Base-by-base conservation (phyloP, 805 yeast genomes). In the Candida tallmaniae region DNA sequence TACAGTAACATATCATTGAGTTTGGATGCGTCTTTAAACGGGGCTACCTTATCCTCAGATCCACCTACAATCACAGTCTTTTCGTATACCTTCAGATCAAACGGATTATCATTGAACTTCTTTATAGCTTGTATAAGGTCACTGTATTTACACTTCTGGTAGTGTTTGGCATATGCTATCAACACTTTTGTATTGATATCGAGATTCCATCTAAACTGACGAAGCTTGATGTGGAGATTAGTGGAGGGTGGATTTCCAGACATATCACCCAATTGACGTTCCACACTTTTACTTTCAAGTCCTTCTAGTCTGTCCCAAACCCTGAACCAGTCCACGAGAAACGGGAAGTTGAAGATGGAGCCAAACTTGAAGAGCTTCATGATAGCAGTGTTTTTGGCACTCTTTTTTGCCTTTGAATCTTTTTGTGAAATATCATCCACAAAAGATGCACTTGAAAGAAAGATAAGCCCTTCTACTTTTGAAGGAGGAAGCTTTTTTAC, bases 121-220 rank as follows among this genome's bases (percentile, higher is more conserved):
- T 54, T 45, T 6, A 65, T 53, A 0, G 74, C 69, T 1, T 43
- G 36, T 1, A 62, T 29, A 45, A 83, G 63, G 29, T 78, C 82
- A 6, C 59, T 48, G 12, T 45, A 45, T 4, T 58, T 58, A 10
- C 74, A 67, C 14, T 67, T 58, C n/a, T 51, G 40, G 39, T 79
- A 73, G 2, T 81, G 80, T 23, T 53, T 41, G 2, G 74, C 62
- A 42, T 81, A 78, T 34, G 66, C 63, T 35, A 83, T 56, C 52
- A 83, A 70, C 2, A 75, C 60, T 6, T 44, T 41, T 0, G 87
- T 69, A 32, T 73, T 64, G 11, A 80, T 71, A 52, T 80, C 86
- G 40, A 82, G 48, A 51, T 84, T 83, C 81, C 85, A 79, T 31
- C 86, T 58, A 25, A 83, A 64, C 53, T 83, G 94, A 13, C 77